Base-by-base conservation (phyloP, 1,139 yeast species). In the Kodamaea suecica region DNA sequence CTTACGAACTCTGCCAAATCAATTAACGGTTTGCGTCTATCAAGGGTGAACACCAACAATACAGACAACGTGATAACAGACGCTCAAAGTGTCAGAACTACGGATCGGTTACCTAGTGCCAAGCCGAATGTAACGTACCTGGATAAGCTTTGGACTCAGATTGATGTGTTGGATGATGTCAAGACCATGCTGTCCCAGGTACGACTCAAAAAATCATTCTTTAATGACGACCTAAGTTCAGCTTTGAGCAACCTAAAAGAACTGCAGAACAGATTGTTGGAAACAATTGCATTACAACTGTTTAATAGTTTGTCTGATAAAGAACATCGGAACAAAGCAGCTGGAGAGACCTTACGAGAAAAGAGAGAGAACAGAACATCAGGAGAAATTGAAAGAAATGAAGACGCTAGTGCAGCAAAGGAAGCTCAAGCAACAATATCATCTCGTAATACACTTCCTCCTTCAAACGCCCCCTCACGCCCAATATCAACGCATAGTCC, bases 121-220 rank as follows among this genome's bases (percentile, higher is more conserved):
- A 59, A 64, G 30, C 80, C 84, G 4, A 63, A 66, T 37, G 75
- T 73, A 10, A 73, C 80, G 29, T 66, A 73, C 41, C 87, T 80
- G 63, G 95, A 86, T 56, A 72, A 76, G 48, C 63, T 86, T 34
- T 88, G 95, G 95, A 81, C 94, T 3, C 95, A 87, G 50, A 81
- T 88, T 31, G 95, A 85, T 50, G 85, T 85, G 1, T 66, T 90
- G 41, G 92, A 86, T 47, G 95, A 86, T 47, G 95, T 88, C 3
- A 75, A 76, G 38, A 67, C 66, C 38, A 73, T 84, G 73, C 80
- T 88, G 0, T 62, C 61, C 12, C 77, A 80, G 35, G 78, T 78
- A 1, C 62, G 66, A 30, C 49, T 61, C 20, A 70, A 67, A 39
- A 76, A 76, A 28, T 75, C 80, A 13, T 82, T 78, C 54, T 84